phyloP scores from a whole-genome alignment of 305 asterid species.

The Ajuga reptans region DNA sequence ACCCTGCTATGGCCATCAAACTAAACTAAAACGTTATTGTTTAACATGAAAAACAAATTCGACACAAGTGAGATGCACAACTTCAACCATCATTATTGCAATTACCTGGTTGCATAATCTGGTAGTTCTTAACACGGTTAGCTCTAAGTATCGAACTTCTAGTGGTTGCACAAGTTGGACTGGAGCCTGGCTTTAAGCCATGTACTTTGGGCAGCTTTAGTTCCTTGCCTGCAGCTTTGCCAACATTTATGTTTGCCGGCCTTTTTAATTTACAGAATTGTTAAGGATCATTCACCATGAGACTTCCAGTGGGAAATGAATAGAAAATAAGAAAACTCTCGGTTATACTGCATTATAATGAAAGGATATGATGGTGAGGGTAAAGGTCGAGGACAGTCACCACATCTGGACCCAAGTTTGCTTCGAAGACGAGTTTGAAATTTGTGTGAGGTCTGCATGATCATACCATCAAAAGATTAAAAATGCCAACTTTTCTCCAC shows the following conservation, averaged over 20 bases:
- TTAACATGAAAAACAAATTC: slow-evolving; percentile 8
- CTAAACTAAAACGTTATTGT: slow-evolving; percentile 1
- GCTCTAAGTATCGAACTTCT: slow-evolving; percentile 33
- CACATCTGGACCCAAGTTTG: slow-evolving; percentile 34
- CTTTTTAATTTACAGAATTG: slow-evolving; percentile 46
- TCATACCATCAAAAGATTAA: slow-evolving; percentile 15
- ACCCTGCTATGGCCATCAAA: neutral
- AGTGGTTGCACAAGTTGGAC: slow-evolving; percentile 33
- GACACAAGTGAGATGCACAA: slow-evolving; percentile 16
- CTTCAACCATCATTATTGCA: slow-evolving; percentile 13
- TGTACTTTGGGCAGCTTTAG: slow-evolving; percentile 50
- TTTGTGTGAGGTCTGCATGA: slow-evolving; percentile 44
- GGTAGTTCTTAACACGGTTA: slow-evolving; percentile 43
- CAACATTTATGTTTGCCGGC: slow-evolving; percentile 40
- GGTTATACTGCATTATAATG: slow-evolving; percentile 12
- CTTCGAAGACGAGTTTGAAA: slow-evolving; percentile 29
- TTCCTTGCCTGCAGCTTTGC: slow-evolving; percentile 43
- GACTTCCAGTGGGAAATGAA: slow-evolving; percentile 17
- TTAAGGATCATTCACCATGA: slow-evolving; percentile 46
- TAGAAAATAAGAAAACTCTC: slow-evolving; percentile 10
- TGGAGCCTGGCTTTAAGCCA: slow-evolving; percentile 42
- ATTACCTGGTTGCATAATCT: slow-evolving; percentile 57
- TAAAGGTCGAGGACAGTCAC: slow-evolving; percentile 46
- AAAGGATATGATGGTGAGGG: slow-evolving; percentile 78
- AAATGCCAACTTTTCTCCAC: slow-evolving; percentile 14